phyloP scores from a whole-genome alignment of 441 rosid species.

The Capsella rubella region DNA sequence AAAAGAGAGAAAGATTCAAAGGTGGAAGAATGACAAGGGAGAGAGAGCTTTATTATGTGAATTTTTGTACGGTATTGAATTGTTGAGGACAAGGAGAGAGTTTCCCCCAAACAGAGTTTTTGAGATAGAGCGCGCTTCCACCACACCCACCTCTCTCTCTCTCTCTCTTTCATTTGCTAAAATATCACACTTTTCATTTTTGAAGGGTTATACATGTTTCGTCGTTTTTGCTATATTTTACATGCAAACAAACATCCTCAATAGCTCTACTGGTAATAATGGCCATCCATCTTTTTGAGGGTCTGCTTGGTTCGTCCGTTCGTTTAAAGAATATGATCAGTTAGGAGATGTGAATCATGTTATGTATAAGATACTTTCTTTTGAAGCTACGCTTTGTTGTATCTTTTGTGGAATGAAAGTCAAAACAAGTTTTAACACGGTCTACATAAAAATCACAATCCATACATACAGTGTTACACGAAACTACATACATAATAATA shows the following conservation, averaged over 20 bases:
- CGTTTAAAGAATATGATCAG: neutral
- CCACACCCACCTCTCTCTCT: constrained; percentile 22
- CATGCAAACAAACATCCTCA: too few species aligned
- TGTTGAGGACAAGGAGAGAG: constrained; percentile 8
- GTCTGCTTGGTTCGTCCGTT: neutral
- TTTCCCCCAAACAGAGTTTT: neutral
- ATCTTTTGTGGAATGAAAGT: neutral
- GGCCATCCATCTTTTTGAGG: neutral
- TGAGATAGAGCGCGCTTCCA: constrained; percentile 40
- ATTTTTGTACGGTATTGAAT: constrained; percentile 37
- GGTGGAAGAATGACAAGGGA: constrained; percentile 33
- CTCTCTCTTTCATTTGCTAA: constrained; percentile 24
- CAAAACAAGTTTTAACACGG: neutral
- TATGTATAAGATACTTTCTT: neutral
- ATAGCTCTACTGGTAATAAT: too few species aligned
- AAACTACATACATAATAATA: neutral
- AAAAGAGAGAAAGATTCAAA: constrained; percentile 1
- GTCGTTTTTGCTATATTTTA: too few species aligned
- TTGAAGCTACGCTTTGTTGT: neutral
- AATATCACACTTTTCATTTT: neutral
- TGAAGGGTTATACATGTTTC: too few species aligned
- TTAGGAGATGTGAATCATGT: neutral
- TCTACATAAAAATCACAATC: too few species aligned
- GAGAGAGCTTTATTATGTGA: constrained; percentile 21
- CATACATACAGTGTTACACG: constrained; percentile 2